Conservation (phyloP, 2,329 filamentous ascomycete species). For the Ascochyta viciae-villosae region DNA sequence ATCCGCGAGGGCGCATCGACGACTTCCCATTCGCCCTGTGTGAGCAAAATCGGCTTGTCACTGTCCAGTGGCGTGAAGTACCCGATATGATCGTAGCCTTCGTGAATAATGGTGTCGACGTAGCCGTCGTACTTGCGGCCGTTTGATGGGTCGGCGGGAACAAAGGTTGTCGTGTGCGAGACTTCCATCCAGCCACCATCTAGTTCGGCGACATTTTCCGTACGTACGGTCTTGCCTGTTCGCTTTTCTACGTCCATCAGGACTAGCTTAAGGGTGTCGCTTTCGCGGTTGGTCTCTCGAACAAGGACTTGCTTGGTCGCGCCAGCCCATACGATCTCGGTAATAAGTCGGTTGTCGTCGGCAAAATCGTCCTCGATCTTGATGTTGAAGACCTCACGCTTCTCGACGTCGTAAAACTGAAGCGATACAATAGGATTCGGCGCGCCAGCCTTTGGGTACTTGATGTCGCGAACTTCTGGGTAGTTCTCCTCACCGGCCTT, state of each 20-base stretch:
- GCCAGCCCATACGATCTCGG: constrained; percentile 90
- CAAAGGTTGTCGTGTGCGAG: constrained; percentile 81
- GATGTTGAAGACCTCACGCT: constrained; percentile 80
- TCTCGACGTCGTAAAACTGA: constrained; percentile 84
- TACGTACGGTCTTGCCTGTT: constrained; percentile 78
- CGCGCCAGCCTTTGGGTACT: constrained; percentile 95
- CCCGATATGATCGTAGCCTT: constrained; percentile 87
- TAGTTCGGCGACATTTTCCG: constrained; percentile 78
- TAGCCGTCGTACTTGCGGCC: constrained; percentile 86
- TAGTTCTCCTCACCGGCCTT: constrained; percentile 80
- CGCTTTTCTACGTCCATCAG: constrained; percentile 79
- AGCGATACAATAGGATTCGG: constrained; percentile 91
- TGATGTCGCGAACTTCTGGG: constrained; percentile 88
- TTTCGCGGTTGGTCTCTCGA: constrained; percentile 92
- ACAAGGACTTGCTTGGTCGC: constrained; percentile 76
- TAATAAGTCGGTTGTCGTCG: constrained; percentile 86
- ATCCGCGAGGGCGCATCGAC: constrained; percentile 83
- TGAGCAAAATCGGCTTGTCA: constrained; percentile 81
- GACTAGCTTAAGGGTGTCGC: constrained; percentile 86
- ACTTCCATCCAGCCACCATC: constrained; percentile 99
- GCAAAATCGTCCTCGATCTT: constrained; percentile 78
- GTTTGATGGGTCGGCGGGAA: constrained; percentile 81
- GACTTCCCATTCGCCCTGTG: constrained; percentile 91
- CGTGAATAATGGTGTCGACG: constrained; percentile 85
- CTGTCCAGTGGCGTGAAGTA: constrained; percentile 92